These are phyloP conservation scores for Fusarium duplospermum DNA, from an alignment of 2,329 filamentous ascomycete species.

Conservation along the genomic window DNA sequence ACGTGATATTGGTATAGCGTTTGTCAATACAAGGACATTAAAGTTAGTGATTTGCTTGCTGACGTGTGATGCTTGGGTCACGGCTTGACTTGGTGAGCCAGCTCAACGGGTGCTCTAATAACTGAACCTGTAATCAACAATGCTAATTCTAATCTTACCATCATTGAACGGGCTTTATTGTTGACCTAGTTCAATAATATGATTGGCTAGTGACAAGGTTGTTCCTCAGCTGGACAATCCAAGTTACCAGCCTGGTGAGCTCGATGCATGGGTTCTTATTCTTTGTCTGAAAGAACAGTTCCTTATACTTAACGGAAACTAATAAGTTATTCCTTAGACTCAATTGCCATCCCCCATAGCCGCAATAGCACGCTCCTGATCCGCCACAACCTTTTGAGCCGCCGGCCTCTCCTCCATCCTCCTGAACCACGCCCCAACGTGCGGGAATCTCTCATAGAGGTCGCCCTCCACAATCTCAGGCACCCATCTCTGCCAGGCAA, in stretches of 20 bases:
- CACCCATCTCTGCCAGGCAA: background rate
- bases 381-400: background rate
- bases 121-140: background rate
- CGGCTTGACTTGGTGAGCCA: background rate
- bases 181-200: background rate
- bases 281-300: background rate
- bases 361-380: background rate
- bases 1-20: slow-evolving; percentile 13
- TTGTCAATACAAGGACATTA: slow-evolving; percentile 26
- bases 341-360: background rate
- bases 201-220: background rate
- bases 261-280: background rate
- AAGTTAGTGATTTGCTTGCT: background rate
- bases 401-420: background rate
- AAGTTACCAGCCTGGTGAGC: background rate
- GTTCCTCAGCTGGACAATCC: background rate
- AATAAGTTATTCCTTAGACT: background rate
- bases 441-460: background rate
- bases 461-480: background rate
- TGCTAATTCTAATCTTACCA: background rate
- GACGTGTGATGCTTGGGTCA: too few relatives aligned
- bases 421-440: background rate
- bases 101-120: background rate
- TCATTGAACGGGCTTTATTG: background rate
- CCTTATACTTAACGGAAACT: background rate